These are phyloP conservation scores for Corymbia citriodora DNA, from an alignment of 441 rosid species.

Conservation along the genomic window DNA sequence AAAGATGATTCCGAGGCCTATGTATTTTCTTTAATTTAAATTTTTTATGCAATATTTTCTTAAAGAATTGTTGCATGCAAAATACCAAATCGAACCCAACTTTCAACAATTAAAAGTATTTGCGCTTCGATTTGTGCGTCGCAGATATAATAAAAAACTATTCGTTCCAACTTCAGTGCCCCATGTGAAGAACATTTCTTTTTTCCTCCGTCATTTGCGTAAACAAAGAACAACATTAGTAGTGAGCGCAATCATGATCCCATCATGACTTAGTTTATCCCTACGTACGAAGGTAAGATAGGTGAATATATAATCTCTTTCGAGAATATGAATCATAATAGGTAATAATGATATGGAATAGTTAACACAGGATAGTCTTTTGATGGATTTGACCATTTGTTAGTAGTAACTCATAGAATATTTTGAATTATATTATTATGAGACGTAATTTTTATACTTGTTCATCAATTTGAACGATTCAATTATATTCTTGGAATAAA, in stretches of 20 bases:
- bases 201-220: background rate
- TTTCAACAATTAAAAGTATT: background rate
- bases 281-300: background rate
- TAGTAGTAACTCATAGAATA: background rate
- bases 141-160: background rate
- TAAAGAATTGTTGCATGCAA: background rate
- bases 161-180: background rate
- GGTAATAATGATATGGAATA: too few relatives aligned
- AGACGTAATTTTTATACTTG: background rate
- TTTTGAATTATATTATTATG: background rate
- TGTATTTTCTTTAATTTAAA: too few relatives aligned
- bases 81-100: background rate
- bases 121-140: background rate
- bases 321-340: fast-evolving
- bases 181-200: background rate
- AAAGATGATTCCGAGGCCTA: background rate
- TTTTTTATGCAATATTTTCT: too few relatives aligned
- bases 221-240: background rate
- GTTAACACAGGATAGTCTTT: background rate
- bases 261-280: background rate
- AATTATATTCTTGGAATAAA: fast-evolving
- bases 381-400: background rate
- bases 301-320: background rate
- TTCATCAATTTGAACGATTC: fast-evolving
- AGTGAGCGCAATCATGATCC: background rate